phyloP scores from a whole-genome alignment of 2,329 filamentous ascomycete species.

The Cladophialophora carrionii region DNA sequence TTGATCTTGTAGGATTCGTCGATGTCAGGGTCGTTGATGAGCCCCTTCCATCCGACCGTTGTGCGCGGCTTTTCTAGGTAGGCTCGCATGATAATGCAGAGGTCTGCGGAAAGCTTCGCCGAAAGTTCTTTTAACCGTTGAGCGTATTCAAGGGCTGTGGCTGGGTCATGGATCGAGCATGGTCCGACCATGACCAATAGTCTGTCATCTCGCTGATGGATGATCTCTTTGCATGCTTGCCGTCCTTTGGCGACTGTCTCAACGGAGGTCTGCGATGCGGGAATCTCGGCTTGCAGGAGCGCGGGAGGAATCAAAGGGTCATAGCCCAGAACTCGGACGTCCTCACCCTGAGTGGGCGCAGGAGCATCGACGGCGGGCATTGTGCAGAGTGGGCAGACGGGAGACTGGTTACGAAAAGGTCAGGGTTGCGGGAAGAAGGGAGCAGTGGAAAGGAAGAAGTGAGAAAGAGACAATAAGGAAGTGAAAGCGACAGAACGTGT shows the following conservation, averaged over 20 bases:
- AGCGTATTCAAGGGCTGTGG: slow-evolving; percentile 90
- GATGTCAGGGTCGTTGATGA: slow-evolving; percentile 98
- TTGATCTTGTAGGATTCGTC: slow-evolving; percentile 99
- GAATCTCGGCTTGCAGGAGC: slow-evolving; percentile 91
- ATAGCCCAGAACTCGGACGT: slow-evolving; percentile 73
- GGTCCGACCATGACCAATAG: slow-evolving; percentile 85
- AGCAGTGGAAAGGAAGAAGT: not conserved
- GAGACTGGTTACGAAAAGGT: slow-evolving; percentile 41
- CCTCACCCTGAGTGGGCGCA: slow-evolving; percentile 33
- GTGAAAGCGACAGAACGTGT: not conserved
- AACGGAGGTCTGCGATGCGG: slow-evolving; percentile 53
- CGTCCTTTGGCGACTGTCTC: slow-evolving; percentile 63
- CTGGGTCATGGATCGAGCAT: slow-evolving; percentile 95
- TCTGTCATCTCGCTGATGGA: slow-evolving; percentile 63
- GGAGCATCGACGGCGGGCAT: slow-evolving; percentile 41
- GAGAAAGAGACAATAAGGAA: slow-evolving; percentile 1
- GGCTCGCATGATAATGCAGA: slow-evolving; percentile 94
- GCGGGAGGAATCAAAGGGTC: slow-evolving; percentile 92
- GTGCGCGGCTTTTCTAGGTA: slow-evolving; percentile 99
- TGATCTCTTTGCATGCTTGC: slow-evolving; percentile 63
- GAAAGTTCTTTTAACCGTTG: slow-evolving; percentile 77
- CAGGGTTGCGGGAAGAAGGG: not conserved
- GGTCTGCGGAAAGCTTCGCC: slow-evolving; percentile 84
- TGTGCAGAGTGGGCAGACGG: slow-evolving; percentile 64
- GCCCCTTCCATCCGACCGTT: slow-evolving; percentile 96